Evolutionary conservation across 2,329 filamentous ascomycete genomes (phyloP), one percentile per base, ranked within the genome.

Genomic region (Thielaviopsis euricoi): DNA sequence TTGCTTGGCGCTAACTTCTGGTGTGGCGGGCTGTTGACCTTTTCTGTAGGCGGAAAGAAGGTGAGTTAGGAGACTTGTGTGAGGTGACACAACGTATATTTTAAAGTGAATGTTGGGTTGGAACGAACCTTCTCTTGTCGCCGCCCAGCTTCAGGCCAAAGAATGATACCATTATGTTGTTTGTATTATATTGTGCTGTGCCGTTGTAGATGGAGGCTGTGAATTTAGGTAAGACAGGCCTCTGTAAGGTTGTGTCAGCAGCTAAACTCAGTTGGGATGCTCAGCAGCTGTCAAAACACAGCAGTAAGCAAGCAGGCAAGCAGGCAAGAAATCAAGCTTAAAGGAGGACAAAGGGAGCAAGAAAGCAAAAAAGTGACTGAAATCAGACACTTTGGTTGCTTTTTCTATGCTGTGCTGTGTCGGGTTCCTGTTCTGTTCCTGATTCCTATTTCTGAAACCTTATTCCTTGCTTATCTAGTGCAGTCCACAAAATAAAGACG

Each of bases 81-180:
- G 19, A 37, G 37, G 51, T 52, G 56, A 48, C 19, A 13, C 22
- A 26, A n/a, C 17, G 33, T 29, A 21, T 25, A 52, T 43, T 43
- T n/a, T 40, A 40, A 6, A 13, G 25, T 48, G 15, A 13, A 52
- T 37, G 26, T 37, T 21, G 25, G 21, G 19, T 22, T 19, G 26
- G 64, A 66, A 73, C 76, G 72, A 69, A 75, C 73, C 77, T 79
- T 67, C 80, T 81, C 69, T 75, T 80, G 61, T 77, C 76, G 63
- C 72, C 71, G 54, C 77, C 76, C 60, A 80, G 70, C 65, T 75
- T 79, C 65, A 81, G 68, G 54, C 78, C 77, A 62, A 81, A 80
- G 62, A 81, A 78, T 2, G 79, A 80, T 22, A 81, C 78, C 79
- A 81, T 81, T 52, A 17, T 67, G 17, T 48, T 21, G 46, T 61